phyloP scores from a whole-genome alignment of 2,329 filamentous ascomycete species.

The Xylaria sp. region DNA sequence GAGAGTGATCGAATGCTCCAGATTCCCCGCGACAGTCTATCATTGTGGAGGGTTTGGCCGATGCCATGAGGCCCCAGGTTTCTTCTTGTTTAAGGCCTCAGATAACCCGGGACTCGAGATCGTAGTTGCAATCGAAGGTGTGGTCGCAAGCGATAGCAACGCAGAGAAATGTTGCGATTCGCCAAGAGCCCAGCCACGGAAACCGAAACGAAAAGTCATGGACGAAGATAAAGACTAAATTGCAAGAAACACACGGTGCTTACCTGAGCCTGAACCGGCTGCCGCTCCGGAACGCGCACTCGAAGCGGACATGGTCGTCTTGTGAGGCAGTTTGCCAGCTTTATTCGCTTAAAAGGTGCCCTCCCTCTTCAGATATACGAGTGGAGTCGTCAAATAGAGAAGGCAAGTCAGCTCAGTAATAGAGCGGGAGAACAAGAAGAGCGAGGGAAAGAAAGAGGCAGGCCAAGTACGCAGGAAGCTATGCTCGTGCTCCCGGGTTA shows the following conservation, averaged over 20 bases:
- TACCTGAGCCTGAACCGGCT: conserved; percentile 26
- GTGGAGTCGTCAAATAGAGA: neutral
- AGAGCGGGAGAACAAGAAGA: too few relatives aligned
- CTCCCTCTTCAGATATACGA: neutral
- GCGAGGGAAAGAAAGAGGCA: neutral
- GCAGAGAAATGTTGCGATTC: neutral
- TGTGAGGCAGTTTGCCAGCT: neutral
- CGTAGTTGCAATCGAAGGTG: neutral
- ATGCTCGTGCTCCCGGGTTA: neutral
- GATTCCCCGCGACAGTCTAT: neutral
- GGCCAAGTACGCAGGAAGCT: neutral
- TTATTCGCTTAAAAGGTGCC: neutral
- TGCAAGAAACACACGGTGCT: conserved; percentile 10
- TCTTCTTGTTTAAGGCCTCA: neutral
- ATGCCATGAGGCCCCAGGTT: neutral
- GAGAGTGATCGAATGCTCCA: neutral
- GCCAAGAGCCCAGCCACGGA: conserved; percentile 9
- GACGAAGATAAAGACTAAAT: neutral
- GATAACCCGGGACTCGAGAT: neutral
- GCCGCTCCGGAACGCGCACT: conserved; percentile 1
- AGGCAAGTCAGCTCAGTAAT: neutral
- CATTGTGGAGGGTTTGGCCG: conserved; percentile 1
- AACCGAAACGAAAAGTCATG: conserved; percentile 6
- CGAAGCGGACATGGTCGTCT: conserved; percentile 12
- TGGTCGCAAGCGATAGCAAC: neutral